Percentiles rank a stretch among this genome's conserved stretches.
Evolutionary conservation across 1,139 yeast genomes (phyloP).

Genomic region (Suhomyces anneliseae): DNA sequence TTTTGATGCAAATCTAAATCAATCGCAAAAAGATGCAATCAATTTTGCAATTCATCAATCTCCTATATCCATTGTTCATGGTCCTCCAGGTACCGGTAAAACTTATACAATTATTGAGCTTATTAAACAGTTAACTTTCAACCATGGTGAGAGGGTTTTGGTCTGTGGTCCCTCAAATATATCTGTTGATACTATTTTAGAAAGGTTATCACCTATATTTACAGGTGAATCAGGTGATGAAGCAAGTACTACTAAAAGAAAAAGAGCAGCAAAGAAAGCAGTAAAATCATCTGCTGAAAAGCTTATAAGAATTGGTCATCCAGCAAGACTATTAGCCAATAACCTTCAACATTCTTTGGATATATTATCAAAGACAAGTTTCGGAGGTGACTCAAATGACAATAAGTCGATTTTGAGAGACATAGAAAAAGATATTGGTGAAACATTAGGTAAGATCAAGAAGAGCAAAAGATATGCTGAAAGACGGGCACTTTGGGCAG

Average conservation of each 20-base stretch:
- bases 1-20: constrained; percentile 57
- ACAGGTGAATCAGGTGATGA: constrained; percentile 9
- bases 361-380: constrained; percentile 54
- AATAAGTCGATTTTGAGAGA: constrained; percentile 65
- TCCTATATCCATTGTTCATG: constrained; percentile 47
- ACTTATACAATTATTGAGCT: constrained; percentile 87
- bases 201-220: constrained; percentile 57
- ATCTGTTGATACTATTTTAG: constrained; percentile 90
- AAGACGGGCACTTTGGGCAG: constrained; percentile 64
- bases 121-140: constrained; percentile 66
- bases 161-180: constrained; percentile 96
- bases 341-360: constrained; percentile 78
- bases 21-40: constrained; percentile 58
- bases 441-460: constrained; percentile 55
- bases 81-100: constrained; percentile 55
- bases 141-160: constrained; percentile 62
- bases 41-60: constrained; percentile 41
- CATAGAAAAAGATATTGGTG: constrained; percentile 68
- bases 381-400: constrained; percentile 40
- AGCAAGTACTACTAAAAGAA: constrained; percentile 15
- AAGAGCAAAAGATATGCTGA: constrained; percentile 69
- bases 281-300: constrained; percentile 45
- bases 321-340: constrained; percentile 71
- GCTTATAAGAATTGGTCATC: constrained; percentile 85
- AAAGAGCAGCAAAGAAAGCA: constrained; percentile 12